Conservation (phyloP, 345 rosid genomes). For the Citrus mangshanensis region DNA sequence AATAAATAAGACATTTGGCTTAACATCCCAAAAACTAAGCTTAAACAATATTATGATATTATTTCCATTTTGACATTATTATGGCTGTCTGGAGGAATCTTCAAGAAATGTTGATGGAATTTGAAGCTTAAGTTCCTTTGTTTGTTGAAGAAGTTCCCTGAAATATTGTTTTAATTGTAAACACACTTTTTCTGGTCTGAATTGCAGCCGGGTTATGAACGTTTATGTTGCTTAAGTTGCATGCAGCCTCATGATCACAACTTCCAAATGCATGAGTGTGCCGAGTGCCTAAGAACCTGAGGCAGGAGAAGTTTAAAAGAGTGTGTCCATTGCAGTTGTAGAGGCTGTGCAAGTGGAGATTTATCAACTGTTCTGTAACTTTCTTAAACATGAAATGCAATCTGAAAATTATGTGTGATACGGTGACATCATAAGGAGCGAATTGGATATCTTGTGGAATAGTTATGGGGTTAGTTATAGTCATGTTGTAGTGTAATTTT, state of each 20-base stretch:
- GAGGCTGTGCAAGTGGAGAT: conserved; percentile 83
- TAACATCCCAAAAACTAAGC: no score
- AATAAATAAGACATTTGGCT: no score
- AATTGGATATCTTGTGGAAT: not conserved
- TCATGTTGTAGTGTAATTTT: no score
- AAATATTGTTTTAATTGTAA: no score
- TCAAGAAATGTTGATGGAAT: not conserved
- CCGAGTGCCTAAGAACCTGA: conserved; percentile 68
- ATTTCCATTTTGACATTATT: not conserved
- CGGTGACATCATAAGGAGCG: not conserved
- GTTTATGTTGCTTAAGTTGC: conserved; percentile 77
- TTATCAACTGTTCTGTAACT: conserved; percentile 13
- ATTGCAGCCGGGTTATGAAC: conserved; percentile 79
- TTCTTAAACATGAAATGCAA: not conserved
- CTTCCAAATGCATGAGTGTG: conserved; percentile 77
- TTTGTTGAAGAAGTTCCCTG: not conserved
- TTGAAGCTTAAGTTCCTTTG: not conserved
- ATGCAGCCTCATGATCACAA: conserved; percentile 89
- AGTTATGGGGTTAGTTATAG: not conserved
- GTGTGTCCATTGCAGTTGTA: conserved; percentile 83
- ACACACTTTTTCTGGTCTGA: not conserved
- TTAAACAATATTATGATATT: no score
- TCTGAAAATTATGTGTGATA: not conserved
- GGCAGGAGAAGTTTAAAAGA: conserved; percentile 81
- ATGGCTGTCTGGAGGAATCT: not conserved